phyloP scores from a whole-genome alignment of 139 green algal genomes.

The Chlamydomonas schloesseri region DNA sequence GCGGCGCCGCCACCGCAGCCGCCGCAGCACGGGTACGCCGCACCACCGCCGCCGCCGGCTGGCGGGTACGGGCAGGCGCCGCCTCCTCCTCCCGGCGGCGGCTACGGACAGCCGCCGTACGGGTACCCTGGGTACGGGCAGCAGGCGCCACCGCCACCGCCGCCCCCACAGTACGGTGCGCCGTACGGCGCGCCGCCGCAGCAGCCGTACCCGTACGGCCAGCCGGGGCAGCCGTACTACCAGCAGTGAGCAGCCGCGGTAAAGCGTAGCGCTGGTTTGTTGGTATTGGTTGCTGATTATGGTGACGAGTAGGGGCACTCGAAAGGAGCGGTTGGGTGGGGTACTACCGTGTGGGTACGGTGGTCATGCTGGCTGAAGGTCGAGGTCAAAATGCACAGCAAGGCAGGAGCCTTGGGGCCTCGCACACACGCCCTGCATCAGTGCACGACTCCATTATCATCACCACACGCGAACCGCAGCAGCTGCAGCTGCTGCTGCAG shows the following conservation, averaged over 20 bases:
- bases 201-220: constrained; percentile 29
- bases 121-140: not conserved
- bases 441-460: no score
- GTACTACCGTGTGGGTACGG: no score
- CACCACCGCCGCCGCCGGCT: not conserved
- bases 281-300: no score
- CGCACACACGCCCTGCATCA: no score
- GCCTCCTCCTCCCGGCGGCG: not conserved
- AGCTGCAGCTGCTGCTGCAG: no score
- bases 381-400: no score
- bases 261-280: no score
- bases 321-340: no score
- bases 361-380: no score
- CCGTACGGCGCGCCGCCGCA: constrained; percentile 19
- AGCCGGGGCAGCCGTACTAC: constrained; percentile 33
- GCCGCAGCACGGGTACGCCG: not conserved
- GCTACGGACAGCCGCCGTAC: not conserved
- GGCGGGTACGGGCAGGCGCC: not conserved
- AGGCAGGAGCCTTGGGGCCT: no score
- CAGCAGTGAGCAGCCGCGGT: not conserved
- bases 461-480: no score
- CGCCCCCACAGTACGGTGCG: not conserved
- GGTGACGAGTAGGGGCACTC: no score
- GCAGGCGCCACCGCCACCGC: not conserved
- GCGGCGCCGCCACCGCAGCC: constrained; percentile 9